These are phyloP conservation scores for Porphyrellus cyaneotinctus DNA, from an alignment of 768 basidiomycete species.

Conservation along the genomic window DNA sequence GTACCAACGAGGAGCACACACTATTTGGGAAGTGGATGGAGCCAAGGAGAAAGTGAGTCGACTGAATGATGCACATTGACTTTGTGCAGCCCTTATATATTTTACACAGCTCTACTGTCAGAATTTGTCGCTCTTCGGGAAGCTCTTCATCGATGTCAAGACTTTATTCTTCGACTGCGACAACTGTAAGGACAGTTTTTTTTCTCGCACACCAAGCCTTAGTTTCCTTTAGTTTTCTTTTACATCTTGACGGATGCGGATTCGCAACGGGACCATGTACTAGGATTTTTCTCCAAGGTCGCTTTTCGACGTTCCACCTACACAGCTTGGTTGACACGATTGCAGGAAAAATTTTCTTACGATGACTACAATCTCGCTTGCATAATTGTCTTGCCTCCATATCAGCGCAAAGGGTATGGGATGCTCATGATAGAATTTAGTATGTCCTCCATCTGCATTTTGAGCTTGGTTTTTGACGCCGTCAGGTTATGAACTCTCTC, in stretches of 20 bases:
- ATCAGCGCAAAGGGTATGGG: slow-evolving; percentile 85
- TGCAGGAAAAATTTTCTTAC: slow-evolving; percentile 87
- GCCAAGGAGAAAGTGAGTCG: slow-evolving; percentile 68
- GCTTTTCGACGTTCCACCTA: not conserved
- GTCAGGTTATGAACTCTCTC: slow-evolving; percentile 88
- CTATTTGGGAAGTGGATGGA: slow-evolving; percentile 96
- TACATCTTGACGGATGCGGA: slow-evolving; percentile 88
- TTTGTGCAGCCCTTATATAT: not conserved
- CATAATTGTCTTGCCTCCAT: slow-evolving; percentile 93
- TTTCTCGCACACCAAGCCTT: not conserved
- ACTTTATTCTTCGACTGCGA: slow-evolving; percentile 90
- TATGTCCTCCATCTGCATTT: slow-evolving; percentile 36
- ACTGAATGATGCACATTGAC: not conserved
- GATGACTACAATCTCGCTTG: slow-evolving; percentile 98
- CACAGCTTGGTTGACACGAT: not conserved
- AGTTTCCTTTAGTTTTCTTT: slow-evolving; percentile 57
- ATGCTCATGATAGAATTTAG: slow-evolving; percentile 99
- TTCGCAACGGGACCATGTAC: slow-evolving; percentile 72
- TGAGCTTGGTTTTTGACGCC: not conserved
- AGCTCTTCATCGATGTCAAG: slow-evolving; percentile 98
- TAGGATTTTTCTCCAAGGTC: slow-evolving; percentile 70
- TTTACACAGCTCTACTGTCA: slow-evolving; percentile 84
- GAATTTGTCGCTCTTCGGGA: slow-evolving; percentile 92
- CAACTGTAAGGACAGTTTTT: slow-evolving; percentile 54
- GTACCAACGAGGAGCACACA: slow-evolving; percentile 84